phyloP scores from a whole-genome alignment of 371 early-diverging fungal species.

The Mucor irregularis region DNA sequence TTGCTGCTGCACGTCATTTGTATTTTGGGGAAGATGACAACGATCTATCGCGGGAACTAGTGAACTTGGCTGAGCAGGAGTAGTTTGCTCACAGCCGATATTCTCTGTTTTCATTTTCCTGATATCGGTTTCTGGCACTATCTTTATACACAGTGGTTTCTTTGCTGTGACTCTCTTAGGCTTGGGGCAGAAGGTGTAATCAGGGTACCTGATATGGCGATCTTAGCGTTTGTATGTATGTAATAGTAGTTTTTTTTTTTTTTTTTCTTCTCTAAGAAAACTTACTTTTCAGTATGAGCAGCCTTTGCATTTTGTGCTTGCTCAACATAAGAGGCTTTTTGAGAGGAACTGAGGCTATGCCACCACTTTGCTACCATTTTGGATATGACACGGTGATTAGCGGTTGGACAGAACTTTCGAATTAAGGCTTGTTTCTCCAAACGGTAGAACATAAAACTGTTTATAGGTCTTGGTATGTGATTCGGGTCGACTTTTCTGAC shows the following conservation, averaged over 20 bases:
- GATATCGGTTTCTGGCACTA: no score
- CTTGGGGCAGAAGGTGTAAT: constrained; percentile 71
- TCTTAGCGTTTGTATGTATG: background rate
- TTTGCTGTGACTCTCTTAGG: constrained; percentile 57
- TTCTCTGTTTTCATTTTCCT: no score
- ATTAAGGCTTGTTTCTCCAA: constrained; percentile 64
- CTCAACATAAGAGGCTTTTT: constrained; percentile 55
- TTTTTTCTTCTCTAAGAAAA: no score
- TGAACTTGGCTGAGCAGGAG: no score
- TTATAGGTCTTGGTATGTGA: constrained; percentile 53
- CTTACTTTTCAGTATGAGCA: constrained; percentile 59
- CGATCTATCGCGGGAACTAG: no score
- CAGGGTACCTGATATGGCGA: constrained; percentile 51
- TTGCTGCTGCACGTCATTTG: no score
- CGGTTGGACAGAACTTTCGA: constrained; percentile 55
- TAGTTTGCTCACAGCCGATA: no score
- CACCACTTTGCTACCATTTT: constrained; percentile 71
- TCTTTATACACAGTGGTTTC: no score
- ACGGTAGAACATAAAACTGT: constrained; percentile 66
- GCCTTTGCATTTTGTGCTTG: constrained; percentile 56
- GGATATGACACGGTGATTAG: constrained; percentile 69
- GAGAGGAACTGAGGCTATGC: constrained; percentile 46
- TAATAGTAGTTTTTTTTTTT: background rate
- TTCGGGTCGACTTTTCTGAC: constrained; percentile 21
- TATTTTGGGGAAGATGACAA: no score